phyloP scores from a whole-genome alignment of 192 early-diverging fungal species.

The Glomus cerebriforme region DNA sequence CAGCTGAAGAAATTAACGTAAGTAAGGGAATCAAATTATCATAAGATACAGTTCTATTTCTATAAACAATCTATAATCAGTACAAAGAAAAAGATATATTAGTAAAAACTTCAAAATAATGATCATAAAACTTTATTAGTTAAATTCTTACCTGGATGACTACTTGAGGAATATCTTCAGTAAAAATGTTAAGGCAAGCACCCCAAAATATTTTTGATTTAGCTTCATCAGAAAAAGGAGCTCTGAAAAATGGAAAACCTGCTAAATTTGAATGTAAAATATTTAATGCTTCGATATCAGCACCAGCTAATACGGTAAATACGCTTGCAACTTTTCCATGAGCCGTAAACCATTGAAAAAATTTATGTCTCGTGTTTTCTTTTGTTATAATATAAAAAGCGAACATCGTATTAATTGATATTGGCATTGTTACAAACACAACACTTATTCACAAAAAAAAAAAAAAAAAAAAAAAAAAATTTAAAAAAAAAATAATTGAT shows the following conservation, averaged over 20 bases:
- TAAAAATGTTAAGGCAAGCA: slow-evolving; percentile 7
- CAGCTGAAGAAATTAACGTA: background rate
- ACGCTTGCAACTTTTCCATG: slow-evolving; percentile 7
- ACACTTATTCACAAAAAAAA: no score
- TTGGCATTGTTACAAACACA: background rate
- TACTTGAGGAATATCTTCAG: slow-evolving; percentile 27
- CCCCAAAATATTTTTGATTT: slow-evolving; percentile 12
- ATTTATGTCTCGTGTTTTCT: slow-evolving; percentile 3
- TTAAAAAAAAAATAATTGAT: no score
- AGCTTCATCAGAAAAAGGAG: slow-evolving; percentile 4
- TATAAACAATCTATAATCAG: slow-evolving; percentile 1
- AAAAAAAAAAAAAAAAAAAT: no score
- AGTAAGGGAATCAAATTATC: slow-evolving; percentile 21
- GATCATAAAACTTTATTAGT: background rate
- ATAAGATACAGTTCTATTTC: background rate
- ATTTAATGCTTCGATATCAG: slow-evolving; percentile 19
- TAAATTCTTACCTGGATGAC: slow-evolving; percentile 19
- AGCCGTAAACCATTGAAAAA: slow-evolving; percentile 4
- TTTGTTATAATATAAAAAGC: slow-evolving; percentile 15
- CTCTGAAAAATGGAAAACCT: slow-evolving; percentile 4
- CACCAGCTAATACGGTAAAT: slow-evolving; percentile 8
- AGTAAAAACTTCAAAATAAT: no score
- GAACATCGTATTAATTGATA: background rate
- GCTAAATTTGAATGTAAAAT: slow-evolving; percentile 22
- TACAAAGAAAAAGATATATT: background rate